phyloP scores from a whole-genome alignment of 2,329 filamentous ascomycete species.

The Trichoderma sp. region DNA sequence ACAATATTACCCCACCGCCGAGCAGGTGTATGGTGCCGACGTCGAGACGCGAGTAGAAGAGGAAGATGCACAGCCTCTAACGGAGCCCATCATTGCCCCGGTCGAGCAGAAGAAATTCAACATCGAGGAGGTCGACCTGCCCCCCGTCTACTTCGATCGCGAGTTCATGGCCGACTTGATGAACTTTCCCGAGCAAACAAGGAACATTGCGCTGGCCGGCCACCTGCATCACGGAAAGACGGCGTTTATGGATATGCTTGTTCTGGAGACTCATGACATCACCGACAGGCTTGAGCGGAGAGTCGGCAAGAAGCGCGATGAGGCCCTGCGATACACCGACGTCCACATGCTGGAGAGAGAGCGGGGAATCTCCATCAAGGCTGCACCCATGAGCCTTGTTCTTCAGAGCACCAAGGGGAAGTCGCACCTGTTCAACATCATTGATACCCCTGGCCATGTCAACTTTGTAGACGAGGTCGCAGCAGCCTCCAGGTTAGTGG shows the following conservation, averaged over 20 bases:
- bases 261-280: slow-evolving; percentile 91
- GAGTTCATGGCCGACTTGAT: slow-evolving; percentile 94
- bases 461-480: slow-evolving; percentile 99
- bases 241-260: slow-evolving; percentile 96
- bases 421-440: slow-evolving; percentile 89
- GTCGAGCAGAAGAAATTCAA: slow-evolving; percentile 95
- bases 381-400: slow-evolving; percentile 90
- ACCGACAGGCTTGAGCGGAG: slow-evolving; percentile 73
- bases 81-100: slow-evolving; percentile 89
- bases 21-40: slow-evolving; percentile 89
- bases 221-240: slow-evolving; percentile 98
- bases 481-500: slow-evolving; percentile 77
- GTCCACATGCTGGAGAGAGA: slow-evolving; percentile 85
- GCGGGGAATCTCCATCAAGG: slow-evolving; percentile 85
- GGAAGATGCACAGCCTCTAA: slow-evolving; percentile 90
- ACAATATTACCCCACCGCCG: slow-evolving; percentile 97
- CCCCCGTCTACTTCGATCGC: slow-evolving; percentile 81
- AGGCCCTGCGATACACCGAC: slow-evolving; percentile 93
- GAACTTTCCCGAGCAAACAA: slow-evolving; percentile 91
- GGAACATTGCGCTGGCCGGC: slow-evolving; percentile 87
- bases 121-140: slow-evolving; percentile 86
- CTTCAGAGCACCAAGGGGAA: slow-evolving; percentile 86
- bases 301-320: slow-evolving; percentile 76
- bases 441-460: slow-evolving; percentile 96
- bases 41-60: slow-evolving; percentile 96